Percentiles rank a stretch among this genome's conserved stretches.
Conservation (phyloP, 306 rosid species). For the Luffa acutangula region DNA sequence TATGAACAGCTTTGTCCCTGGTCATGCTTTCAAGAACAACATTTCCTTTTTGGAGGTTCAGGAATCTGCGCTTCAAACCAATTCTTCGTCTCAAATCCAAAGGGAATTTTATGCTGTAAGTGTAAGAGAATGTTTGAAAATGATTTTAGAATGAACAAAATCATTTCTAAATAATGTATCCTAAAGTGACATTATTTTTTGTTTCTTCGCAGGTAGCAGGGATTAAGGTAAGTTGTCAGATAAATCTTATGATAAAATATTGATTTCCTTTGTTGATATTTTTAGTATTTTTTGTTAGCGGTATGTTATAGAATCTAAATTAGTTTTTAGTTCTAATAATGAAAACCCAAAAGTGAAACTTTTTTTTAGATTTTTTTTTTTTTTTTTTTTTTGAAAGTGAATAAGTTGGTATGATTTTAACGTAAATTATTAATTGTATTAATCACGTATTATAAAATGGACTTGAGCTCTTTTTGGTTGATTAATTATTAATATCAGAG, state of each 20-base stretch:
- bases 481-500: neutral
- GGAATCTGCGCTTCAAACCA: constrained; percentile 5
- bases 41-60: neutral
- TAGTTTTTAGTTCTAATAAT: neutral
- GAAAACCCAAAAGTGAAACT: neutral
- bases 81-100: neutral
- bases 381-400: no score
- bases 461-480: neutral
- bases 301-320: no score
- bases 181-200: no score
- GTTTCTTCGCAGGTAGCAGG: neutral
- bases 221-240: neutral
- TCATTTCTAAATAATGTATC: no score
- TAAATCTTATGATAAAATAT: neutral
- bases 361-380: no score
- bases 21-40: constrained; percentile 9
- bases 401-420: no score
- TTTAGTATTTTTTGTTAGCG: no score
- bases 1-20: neutral
- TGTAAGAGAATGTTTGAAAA: neutral
- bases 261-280: no score
- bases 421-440: no score
- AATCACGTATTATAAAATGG: neutral
- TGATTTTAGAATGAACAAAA: no score
- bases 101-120: constrained; percentile 8